Evolutionary conservation across 129 eudicot species (phyloP).

Genomic region (Tanacetum coccineum): DNA sequence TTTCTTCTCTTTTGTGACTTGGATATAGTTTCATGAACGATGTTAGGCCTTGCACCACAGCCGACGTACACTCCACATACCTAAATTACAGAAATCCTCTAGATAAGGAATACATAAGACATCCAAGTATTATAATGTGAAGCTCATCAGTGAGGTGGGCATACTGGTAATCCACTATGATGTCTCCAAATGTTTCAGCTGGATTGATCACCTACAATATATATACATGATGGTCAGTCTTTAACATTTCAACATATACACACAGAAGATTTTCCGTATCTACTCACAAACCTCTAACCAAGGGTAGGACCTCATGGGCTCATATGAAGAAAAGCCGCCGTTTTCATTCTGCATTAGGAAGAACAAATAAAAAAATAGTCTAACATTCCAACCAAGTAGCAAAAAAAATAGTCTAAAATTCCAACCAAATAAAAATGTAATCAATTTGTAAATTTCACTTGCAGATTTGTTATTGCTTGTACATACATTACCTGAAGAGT

Average conservation of each 20-base stretch:
- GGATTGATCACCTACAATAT: slow-evolving; percentile 50
- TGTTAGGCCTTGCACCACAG: slow-evolving; percentile 48
- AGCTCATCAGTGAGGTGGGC: slow-evolving; percentile 1
- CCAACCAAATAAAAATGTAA: not conserved
- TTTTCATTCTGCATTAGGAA: slow-evolving; percentile 35
- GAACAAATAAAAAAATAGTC: too few species aligned
- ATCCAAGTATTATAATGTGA: not conserved
- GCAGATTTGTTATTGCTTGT: not conserved
- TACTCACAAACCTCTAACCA: slow-evolving; percentile 53
- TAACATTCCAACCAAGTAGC: too few species aligned
- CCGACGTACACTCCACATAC: slow-evolving; percentile 75
- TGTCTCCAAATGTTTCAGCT: slow-evolving; percentile 60
- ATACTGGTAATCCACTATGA: slow-evolving; percentile 62
- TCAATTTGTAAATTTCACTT: not conserved
- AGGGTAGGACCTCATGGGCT: slow-evolving; percentile 52
- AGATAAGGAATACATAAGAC: slow-evolving; percentile 10
- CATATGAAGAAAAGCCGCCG: slow-evolving; percentile 57
- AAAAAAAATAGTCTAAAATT: too few species aligned
- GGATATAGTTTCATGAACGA: slow-evolving; percentile 43
- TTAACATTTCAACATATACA: not conserved
- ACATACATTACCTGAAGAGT: slow-evolving; percentile 51
- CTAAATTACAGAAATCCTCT: slow-evolving; percentile 25
- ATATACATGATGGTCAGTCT: not conserved
- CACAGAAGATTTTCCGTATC: not conserved
- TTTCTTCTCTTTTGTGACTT: slow-evolving; percentile 36